Evolutionary conservation across 768 basidiomycete species (phyloP).

Genomic region (Neoboletus magnificus): DNA sequence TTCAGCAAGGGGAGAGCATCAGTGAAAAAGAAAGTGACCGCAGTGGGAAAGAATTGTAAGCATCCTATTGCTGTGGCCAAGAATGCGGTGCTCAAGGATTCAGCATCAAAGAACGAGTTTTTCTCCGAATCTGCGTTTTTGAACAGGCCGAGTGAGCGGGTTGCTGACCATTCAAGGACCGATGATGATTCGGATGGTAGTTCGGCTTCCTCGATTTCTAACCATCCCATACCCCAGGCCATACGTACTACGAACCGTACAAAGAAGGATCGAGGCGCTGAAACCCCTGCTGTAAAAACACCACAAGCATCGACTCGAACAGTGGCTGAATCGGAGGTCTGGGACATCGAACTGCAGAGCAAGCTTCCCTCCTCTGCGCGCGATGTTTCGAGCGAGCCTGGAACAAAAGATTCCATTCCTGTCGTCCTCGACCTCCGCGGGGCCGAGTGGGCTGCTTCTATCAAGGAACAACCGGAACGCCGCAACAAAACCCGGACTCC

Average conservation of each 20-base stretch:
- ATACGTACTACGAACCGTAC: slow-evolving; percentile 1
- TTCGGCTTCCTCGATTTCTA: slow-evolving; percentile 17
- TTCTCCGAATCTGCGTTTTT: slow-evolving; percentile 52
- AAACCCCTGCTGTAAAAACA: background rate
- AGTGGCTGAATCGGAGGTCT: slow-evolving; percentile 41
- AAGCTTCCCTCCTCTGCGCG: slow-evolving; percentile 21
- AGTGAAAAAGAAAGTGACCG: slow-evolving; percentile 18
- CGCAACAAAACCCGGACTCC: background rate
- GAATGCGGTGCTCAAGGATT: background rate
- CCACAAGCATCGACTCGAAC: background rate
- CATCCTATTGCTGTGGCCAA: background rate
- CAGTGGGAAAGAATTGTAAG: slow-evolving; percentile 16
- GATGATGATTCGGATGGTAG: slow-evolving; percentile 2
- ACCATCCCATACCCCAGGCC: slow-evolving; percentile 15
- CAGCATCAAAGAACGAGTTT: slow-evolving; percentile 13
- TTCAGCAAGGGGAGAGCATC: slow-evolving; percentile 38
- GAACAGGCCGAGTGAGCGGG: slow-evolving; percentile 24
- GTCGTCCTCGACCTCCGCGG: slow-evolving; percentile 37
- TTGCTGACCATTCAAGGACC: slow-evolving; percentile 3
- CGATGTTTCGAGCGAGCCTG: slow-evolving; percentile 17
- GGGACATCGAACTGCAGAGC: slow-evolving; percentile 53
- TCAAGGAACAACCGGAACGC: background rate
- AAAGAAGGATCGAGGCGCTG: background rate
- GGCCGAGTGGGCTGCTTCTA: slow-evolving; percentile 27
- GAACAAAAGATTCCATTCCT: slow-evolving; percentile 18